phyloP scores from a whole-genome alignment of 2,329 filamentous ascomycete species.

The Fusarium tricinctum region DNA sequence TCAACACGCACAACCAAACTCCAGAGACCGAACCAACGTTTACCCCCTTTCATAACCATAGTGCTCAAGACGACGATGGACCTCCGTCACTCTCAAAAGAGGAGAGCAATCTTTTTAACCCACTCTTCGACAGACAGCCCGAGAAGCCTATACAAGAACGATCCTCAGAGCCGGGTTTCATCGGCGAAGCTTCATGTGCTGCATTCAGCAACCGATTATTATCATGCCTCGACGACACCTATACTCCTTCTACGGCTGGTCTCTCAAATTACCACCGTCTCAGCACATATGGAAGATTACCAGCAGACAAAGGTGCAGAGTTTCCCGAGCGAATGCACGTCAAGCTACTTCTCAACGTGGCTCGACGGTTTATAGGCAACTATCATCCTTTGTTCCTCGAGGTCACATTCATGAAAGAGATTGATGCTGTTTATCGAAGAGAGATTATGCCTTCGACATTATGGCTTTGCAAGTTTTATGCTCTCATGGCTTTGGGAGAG shows the following conservation, averaged over 20 bases:
- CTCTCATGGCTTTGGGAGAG: conserved; percentile 60
- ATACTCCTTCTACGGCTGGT: conserved; percentile 47
- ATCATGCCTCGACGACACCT: conserved; percentile 49
- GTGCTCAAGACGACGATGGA: conserved; percentile 39
- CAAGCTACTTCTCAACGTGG: conserved; percentile 50
- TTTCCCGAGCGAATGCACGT: conserved; percentile 51
- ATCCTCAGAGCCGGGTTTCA: conserved; percentile 48
- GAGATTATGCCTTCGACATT: conserved; percentile 47
- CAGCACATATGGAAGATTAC: neutral
- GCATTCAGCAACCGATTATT: conserved; percentile 51
- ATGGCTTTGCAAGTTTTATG: conserved; percentile 61
- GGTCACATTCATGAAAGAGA: conserved; percentile 56
- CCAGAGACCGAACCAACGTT: conserved; percentile 27
- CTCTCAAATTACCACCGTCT: conserved; percentile 49
- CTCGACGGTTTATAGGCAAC: conserved; percentile 51
- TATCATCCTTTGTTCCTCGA: conserved; percentile 53
- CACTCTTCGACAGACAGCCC: conserved; percentile 45
- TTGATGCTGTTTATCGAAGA: conserved; percentile 54
- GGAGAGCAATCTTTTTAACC: conserved; percentile 50
- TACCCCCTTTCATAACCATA: conserved; percentile 21
- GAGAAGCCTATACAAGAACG: conserved; percentile 36
- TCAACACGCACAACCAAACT: conserved; percentile 27
- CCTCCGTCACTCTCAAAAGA: conserved; percentile 43
- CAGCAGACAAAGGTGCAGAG: conserved; percentile 19
- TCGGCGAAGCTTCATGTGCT: conserved; percentile 51